Evolutionary conservation across 352 stramenopile species (phyloP).

Genomic region (Phytopythium montanum): DNA sequence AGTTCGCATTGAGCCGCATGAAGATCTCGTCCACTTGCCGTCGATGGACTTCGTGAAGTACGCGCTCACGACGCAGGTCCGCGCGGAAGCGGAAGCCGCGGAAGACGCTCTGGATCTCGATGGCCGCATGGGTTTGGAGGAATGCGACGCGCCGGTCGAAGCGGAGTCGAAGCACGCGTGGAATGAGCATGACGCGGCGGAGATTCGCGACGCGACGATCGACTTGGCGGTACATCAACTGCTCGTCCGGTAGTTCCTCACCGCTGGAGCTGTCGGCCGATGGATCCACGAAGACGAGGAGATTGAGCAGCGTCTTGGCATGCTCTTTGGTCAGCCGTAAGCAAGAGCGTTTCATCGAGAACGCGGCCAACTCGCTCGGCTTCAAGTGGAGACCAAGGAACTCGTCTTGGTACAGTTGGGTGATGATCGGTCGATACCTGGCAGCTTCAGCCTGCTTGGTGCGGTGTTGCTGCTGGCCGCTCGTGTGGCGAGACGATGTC

Average conservation of each 20-base stretch:
- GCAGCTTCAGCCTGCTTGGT: conserved; percentile 12
- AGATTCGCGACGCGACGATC: background rate
- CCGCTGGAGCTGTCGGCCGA: background rate
- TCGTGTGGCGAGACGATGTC: conserved; percentile 1
- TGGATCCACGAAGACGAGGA: conserved; percentile 42
- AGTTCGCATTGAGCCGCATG: conserved; percentile 22
- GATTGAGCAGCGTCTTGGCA: conserved; percentile 41
- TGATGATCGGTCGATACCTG: conserved; percentile 10
- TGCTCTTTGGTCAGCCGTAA: conserved; percentile 34
- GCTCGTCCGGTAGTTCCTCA: background rate
- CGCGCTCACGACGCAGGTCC: conserved; percentile 30
- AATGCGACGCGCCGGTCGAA: conserved; percentile 21
- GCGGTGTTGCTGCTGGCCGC: background rate
- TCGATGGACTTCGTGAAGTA: conserved; percentile 47
- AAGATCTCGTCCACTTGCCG: conserved; percentile 41
- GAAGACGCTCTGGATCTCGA: conserved; percentile 48
- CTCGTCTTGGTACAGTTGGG: conserved; percentile 39
- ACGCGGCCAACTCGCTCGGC: conserved; percentile 24
- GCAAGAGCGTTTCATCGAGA: conserved; percentile 36
- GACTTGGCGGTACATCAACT: background rate
- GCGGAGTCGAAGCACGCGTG: conserved; percentile 35
- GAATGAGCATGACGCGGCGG: conserved; percentile 37
- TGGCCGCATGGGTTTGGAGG: conserved; percentile 20
- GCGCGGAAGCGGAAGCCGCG: conserved; percentile 59
- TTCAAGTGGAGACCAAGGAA: conserved; percentile 41